A percentile compares a stretch with the other conserved stretches of the same genome.
These are phyloP conservation scores for Microcyclosporella mali DNA, from an alignment of 2,329 filamentous ascomycete species.

Conservation along the genomic window DNA sequence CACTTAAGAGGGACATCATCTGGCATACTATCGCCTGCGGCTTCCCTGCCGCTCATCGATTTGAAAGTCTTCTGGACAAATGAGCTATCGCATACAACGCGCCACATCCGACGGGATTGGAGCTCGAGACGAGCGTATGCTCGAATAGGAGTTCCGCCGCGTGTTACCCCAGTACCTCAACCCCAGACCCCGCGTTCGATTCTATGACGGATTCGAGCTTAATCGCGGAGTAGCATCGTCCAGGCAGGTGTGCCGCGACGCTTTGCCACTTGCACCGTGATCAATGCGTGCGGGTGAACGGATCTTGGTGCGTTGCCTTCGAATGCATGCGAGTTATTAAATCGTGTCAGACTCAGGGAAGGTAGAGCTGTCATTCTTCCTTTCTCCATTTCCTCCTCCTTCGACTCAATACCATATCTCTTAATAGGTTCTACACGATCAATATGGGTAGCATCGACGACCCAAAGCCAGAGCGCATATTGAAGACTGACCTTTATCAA, in stretches of 20 bases:
- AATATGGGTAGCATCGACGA: conserved; percentile 18
- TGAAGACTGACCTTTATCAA: conserved; percentile 23
- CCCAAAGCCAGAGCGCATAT: conserved; percentile 19
- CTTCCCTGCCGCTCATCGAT: too few species aligned
- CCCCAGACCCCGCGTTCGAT: not conserved
- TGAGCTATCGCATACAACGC: too few species aligned
- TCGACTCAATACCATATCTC: not conserved
- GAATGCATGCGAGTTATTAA: not conserved
- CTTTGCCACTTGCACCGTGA: not conserved
- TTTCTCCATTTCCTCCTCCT: not conserved
- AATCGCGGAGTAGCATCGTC: not conserved
- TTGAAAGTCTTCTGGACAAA: too few species aligned
- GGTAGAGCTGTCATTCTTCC: not conserved
- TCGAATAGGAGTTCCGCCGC: too few species aligned
- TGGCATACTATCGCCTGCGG: too few species aligned
- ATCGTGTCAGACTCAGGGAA: not conserved
- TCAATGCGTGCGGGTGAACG: conserved; percentile 2
- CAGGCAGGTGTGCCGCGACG: conserved; percentile 1
- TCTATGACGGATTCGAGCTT: not conserved
- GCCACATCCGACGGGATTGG: too few species aligned
- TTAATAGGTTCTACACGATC: not conserved
- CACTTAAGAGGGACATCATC: too few species aligned
- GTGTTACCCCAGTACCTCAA: too few species aligned
- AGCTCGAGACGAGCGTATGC: too few species aligned
- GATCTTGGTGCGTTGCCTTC: not conserved